A percentile compares a stretch with the other conserved stretches of the same genome.
Evolutionary conservation across 257 asterid genomes (phyloP).

Genomic region (Craterostigma plantagineum): DNA sequence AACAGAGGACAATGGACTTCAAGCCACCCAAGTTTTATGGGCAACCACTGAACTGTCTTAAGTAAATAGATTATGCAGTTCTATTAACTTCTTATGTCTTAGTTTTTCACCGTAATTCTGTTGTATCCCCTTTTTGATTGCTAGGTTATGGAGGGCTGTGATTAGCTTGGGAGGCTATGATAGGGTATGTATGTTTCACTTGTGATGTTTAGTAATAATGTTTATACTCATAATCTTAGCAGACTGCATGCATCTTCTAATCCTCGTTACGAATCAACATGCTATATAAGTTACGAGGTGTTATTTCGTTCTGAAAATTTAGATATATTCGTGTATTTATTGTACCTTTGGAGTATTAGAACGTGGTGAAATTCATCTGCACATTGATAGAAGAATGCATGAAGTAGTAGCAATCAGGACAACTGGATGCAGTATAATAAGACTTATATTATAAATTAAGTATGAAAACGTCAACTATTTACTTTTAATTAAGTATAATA

Average conservation of each 20-base stretch:
- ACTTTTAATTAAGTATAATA: no score
- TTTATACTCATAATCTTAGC: background rate
- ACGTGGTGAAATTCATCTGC: no score
- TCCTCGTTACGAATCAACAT: background rate
- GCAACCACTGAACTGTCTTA: constrained; percentile 78
- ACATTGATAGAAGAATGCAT: no score
- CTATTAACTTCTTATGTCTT: constrained; percentile 4
- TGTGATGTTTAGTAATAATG: constrained; percentile 7
- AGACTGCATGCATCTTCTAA: background rate
- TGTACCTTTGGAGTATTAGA: no score
- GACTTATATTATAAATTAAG: no score
- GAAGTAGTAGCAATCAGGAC: no score
- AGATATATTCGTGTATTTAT: no score
- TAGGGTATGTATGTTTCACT: constrained; percentile 27
- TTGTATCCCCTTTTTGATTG: background rate
- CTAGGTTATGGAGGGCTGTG: constrained; percentile 85
- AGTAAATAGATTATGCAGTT: constrained; percentile 20
- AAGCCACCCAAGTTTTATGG: constrained; percentile 73
- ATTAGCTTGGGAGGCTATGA: constrained; percentile 88
- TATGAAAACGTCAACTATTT: no score
- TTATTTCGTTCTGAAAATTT: no score
- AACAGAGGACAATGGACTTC: constrained; percentile 58
- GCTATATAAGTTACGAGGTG: no score
- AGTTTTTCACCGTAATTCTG: background rate
- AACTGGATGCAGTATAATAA: no score